These are phyloP conservation scores for Xylaria bambusicola DNA, from an alignment of 495 filamentous ascomycete species.

Conservation along the genomic window DNA sequence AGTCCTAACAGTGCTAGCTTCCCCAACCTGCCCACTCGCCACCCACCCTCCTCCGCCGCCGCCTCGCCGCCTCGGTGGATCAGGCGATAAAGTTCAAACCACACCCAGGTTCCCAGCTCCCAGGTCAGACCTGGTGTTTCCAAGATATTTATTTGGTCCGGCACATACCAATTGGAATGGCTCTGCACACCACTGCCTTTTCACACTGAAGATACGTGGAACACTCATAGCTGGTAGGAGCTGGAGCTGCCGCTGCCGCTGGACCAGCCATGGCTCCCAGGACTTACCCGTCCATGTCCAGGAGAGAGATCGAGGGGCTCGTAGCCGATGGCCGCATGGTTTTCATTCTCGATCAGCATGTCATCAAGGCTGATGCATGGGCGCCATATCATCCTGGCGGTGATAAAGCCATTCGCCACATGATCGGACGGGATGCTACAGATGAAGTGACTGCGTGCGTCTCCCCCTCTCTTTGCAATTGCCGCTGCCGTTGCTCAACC, in stretches of 20 bases:
- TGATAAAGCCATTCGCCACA: constrained; percentile 87
- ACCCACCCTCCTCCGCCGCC: too few species aligned
- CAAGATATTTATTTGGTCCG: too few species aligned
- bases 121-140: too few species aligned
- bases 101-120: too few species aligned
- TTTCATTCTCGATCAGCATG: constrained; percentile 77
- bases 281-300: constrained; percentile 53
- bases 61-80: not conserved
- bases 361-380: constrained; percentile 87
- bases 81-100: not conserved
- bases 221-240: too few species aligned
- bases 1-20: too few species aligned
- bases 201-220: not conserved
- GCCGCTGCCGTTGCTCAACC: too few species aligned
- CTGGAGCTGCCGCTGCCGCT: not conserved
- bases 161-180: not conserved
- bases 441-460: constrained; percentile 92
- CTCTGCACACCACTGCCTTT: not conserved
- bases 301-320: constrained; percentile 79
- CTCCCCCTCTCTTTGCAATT: not conserved
- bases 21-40: too few species aligned
- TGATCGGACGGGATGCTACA: constrained; percentile 95
- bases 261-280: constrained; percentile 32
- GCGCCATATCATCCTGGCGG: constrained; percentile 89
- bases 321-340: constrained; percentile 85